Conservation (phyloP, 768 basidiomycete species). For the Kwoniella newhampshirensis region DNA sequence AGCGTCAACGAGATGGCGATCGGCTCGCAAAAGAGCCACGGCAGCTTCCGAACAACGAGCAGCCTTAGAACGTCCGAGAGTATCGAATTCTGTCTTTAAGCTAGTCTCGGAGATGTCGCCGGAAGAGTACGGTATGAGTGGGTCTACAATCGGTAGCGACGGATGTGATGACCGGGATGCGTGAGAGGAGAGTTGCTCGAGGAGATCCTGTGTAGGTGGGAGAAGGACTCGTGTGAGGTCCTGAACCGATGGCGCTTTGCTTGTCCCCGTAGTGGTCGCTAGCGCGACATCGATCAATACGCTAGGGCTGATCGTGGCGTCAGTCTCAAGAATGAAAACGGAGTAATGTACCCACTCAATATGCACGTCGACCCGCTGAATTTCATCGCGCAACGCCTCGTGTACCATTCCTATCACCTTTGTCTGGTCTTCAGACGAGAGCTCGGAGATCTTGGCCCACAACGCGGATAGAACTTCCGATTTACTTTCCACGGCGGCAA, state of each 20-base stretch:
- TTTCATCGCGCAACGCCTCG: constrained; percentile 9
- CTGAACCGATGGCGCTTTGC: constrained; percentile 5
- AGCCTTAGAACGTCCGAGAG: constrained; percentile 63
- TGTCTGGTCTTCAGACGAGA: constrained; percentile 15
- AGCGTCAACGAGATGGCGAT: constrained; percentile 63
- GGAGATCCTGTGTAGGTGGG: constrained; percentile 9
- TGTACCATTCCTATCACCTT: constrained; percentile 6
- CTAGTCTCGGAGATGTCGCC: constrained; percentile 18
- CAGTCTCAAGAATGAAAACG: background rate
- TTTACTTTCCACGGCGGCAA: constrained; percentile 6
- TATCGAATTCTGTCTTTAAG: constrained; percentile 52
- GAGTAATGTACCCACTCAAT: constrained; percentile 40
- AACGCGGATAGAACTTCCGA: constrained; percentile 4
- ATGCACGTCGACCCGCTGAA: constrained; percentile 18
- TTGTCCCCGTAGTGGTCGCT: constrained; percentile 8
- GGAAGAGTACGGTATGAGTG: constrained; percentile 24
- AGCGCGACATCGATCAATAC: constrained; percentile 39
- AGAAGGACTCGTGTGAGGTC: constrained; percentile 20
- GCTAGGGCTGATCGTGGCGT: constrained; percentile 22
- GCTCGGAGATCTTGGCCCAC: constrained; percentile 5
- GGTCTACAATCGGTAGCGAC: constrained; percentile 35
- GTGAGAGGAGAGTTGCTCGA: constrained; percentile 4
- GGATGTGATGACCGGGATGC: constrained; percentile 17
- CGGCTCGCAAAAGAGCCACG: constrained; percentile 60
- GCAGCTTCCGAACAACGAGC: constrained; percentile 64